These are phyloP conservation scores for Physcomitrellopsis africana DNA, from an alignment of 225 moss, liverwort and hornwort genomes.

Conservation along the genomic window DNA sequence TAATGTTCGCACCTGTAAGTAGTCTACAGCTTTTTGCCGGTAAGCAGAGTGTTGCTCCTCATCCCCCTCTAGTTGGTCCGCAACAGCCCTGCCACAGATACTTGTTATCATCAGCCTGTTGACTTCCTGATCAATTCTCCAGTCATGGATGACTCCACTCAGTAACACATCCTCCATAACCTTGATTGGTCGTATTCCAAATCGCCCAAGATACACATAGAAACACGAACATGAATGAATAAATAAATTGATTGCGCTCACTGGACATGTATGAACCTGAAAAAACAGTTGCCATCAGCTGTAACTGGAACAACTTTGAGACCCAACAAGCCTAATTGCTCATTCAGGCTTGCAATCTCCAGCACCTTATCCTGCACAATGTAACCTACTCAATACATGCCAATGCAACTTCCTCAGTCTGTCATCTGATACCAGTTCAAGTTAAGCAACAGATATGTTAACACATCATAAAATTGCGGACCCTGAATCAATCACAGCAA, in stretches of 20 bases:
- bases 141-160: neutral
- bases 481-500: too few species aligned
- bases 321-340: slow-evolving; percentile 58
- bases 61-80: slow-evolving; percentile 77
- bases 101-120: neutral
- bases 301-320: slow-evolving; percentile 70
- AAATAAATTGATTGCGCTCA: too few species aligned
- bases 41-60: slow-evolving; percentile 75
- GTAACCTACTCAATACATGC: too few species aligned
- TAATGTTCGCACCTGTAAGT: slow-evolving; percentile 52
- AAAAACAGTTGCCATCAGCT: slow-evolving; percentile 84
- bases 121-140: neutral
- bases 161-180: slow-evolving; percentile 3
- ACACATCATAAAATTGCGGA: too few species aligned
- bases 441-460: too few species aligned
- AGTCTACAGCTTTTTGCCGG: slow-evolving; percentile 63
- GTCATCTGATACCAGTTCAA: too few species aligned
- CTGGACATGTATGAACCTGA: slow-evolving; percentile 46
- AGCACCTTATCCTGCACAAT: slow-evolving; percentile 36
- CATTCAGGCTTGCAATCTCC: slow-evolving; percentile 64
- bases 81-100: slow-evolving; percentile 53
- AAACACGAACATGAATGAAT: neutral
- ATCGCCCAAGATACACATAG: neutral
- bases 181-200: neutral
- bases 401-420: too few species aligned